A percentile compares a stretch with the other conserved stretches of the same genome.
These are phyloP conservation scores for Fraxinus baroniana DNA, from an alignment of 305 asterid species.

Conservation along the genomic window DNA sequence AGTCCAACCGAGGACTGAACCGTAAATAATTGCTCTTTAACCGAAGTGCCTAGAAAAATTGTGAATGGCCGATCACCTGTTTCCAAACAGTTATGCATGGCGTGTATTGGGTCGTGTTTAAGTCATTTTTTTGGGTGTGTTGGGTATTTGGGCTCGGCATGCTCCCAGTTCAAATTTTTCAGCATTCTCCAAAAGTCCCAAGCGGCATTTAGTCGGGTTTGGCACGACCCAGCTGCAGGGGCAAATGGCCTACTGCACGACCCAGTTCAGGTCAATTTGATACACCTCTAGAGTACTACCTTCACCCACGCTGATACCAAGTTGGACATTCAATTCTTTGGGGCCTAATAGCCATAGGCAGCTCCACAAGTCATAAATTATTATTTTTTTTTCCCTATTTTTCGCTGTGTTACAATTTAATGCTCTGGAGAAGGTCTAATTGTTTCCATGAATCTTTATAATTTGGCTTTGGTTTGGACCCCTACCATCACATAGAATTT, in stretches of 20 bases:
- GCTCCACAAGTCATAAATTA: too few relatives aligned
- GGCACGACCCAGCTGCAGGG: background rate
- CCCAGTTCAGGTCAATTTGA: background rate
- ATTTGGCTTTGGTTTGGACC: background rate
- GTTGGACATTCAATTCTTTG: background rate
- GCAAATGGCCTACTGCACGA: background rate
- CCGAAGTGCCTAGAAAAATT: background rate
- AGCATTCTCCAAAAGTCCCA: background rate
- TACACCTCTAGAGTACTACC: background rate
- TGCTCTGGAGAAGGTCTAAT: background rate
- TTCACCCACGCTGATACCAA: background rate
- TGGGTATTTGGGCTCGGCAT: background rate
- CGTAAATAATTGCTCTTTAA: slow-evolving; percentile 27
- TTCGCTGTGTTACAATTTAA: background rate
- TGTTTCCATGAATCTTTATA: background rate
- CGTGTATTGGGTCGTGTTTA: background rate
- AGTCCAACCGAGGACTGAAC: slow-evolving; percentile 52
- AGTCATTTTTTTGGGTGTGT: background rate
- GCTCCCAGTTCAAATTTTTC: background rate
- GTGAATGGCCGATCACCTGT: background rate
- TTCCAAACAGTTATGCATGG: background rate
- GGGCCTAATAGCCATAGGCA: background rate
- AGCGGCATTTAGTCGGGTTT: background rate
- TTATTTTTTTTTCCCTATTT: too few relatives aligned
- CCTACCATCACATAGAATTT: background rate